phyloP scores from a whole-genome alignment of 257 asterid genomes.

The Solanum gandarillasii region DNA sequence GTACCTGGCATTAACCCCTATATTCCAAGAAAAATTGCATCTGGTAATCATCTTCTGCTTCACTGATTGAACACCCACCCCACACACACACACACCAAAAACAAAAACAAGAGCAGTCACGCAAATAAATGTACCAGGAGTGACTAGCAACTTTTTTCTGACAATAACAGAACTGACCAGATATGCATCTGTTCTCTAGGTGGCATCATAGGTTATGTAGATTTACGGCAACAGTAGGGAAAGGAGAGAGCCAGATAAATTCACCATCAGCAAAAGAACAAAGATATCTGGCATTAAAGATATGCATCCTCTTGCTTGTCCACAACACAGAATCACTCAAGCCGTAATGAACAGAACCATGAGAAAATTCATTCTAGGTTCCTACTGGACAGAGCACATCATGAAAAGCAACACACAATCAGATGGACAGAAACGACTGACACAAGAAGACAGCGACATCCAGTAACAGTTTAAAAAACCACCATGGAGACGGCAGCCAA shows the following conservation, averaged over 20 bases:
- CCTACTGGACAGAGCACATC: not conserved
- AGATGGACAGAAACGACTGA: too few relatives aligned
- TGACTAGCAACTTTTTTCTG: not conserved
- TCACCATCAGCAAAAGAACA: not conserved
- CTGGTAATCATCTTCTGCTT: not conserved
- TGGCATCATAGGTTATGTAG: not conserved
- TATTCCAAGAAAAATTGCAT: too few relatives aligned
- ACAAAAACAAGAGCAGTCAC: not conserved
- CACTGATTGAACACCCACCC: not conserved
- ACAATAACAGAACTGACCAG: not conserved
- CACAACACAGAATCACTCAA: not conserved
- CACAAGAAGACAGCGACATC: too few relatives aligned
- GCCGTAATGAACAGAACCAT: not conserved
- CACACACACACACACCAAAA: not conserved
- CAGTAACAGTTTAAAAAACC: slow-evolving; percentile 12
- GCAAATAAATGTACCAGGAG: not conserved
- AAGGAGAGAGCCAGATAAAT: not conserved
- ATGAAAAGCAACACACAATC: not conserved
- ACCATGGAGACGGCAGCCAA: slow-evolving; percentile 35
- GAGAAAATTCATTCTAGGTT: not conserved
- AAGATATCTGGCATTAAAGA: not conserved
- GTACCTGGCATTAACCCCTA: not conserved
- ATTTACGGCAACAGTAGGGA: not conserved
- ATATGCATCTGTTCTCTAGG: not conserved
- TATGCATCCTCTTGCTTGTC: not conserved